Conservation (phyloP, 2,329 filamentous ascomycete genomes). For the Diaporthe ilicicola region DNA sequence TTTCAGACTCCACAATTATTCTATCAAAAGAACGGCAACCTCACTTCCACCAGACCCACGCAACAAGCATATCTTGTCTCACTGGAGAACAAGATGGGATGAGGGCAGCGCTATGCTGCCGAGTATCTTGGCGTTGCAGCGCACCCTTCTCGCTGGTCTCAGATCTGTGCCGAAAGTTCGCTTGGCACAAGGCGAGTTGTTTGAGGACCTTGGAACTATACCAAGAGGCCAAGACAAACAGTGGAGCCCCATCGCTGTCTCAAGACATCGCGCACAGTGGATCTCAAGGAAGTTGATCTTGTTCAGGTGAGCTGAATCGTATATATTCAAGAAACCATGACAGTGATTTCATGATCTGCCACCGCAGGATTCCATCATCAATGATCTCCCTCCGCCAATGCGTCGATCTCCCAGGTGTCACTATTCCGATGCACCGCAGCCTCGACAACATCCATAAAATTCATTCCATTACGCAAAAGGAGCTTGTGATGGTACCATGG, state of each 20-base stretch:
- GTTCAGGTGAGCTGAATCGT: not conserved
- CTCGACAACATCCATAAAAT: not conserved
- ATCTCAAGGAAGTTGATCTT: not conserved
- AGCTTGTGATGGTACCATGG: not conserved
- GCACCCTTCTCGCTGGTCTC: slow-evolving; percentile 15
- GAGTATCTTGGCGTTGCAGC: slow-evolving; percentile 31
- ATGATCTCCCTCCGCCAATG: not conserved
- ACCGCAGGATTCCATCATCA: not conserved
- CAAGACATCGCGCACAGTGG: not conserved
- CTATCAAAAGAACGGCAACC: slow-evolving; percentile 19
- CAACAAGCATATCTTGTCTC: not conserved
- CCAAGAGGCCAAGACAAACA: not conserved
- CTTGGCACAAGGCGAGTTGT: slow-evolving; percentile 11
- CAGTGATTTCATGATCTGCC: slow-evolving; percentile 10
- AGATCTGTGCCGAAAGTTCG: slow-evolving; percentile 19
- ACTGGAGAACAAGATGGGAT: slow-evolving; percentile 12
- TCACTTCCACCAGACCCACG: not conserved
- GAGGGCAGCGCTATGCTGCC: slow-evolving; percentile 7
- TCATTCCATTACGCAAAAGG: not conserved
- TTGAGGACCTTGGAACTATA: not conserved
- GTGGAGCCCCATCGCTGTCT: not conserved
- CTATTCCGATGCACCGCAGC: not conserved
- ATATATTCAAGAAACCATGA: not conserved
- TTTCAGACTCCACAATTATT: slow-evolving; percentile 6
- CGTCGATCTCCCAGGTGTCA: slow-evolving; percentile 10